Evolutionary conservation across 1,284 basidiomycete species (phyloP), one percentile per base, ranked within the genome.

Genomic region (Tilletia caries): DNA sequence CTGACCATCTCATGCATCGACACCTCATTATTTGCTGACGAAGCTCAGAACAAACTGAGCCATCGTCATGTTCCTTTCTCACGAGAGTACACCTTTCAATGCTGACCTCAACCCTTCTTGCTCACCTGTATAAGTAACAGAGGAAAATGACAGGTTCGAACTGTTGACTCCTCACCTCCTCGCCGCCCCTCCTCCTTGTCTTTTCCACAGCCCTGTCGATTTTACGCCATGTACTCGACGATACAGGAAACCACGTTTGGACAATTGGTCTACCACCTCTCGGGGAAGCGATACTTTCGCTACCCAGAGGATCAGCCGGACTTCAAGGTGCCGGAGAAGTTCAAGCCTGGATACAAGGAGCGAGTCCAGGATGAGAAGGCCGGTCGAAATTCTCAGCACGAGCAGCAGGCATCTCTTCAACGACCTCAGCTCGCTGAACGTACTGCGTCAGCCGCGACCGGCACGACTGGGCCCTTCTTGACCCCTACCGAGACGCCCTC

Each of bases 301-400:
- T 73, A 50, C 50, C 73, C 74, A 0, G 76, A 77, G 48, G 68
- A 77, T 37, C 32, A 67, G 10, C 50, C 65, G 1, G 73, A 70
- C 43, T 77, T 70, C 50, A 68, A 71, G 0, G 65, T 71, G 8
- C 73, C 74, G 1, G 73, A 73, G 52, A 62, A 72, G 43, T 76
- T 74, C 43, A 27, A 32, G 18, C 10, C 29, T 18, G 58, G 58
- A 5, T 34, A 62, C 58, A 29, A 62, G 58, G 48, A 50, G 48
- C 48, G 48, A 8, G 33, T 18, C 13, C 8, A n/a, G 18, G 6
- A 62, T 18, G 58, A 62, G 18, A 62, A 62, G 58, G 6, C 18
- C 20, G 20, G 20, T 70, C 67, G 70, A 68, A 54, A 68, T 58
- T 5, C 58, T 12, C 20, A 64, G 15, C 25, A 44, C 4, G 8